Base-by-base conservation (phyloP, 768 basidiomycete species). In the Hemileccinum impolitum region DNA sequence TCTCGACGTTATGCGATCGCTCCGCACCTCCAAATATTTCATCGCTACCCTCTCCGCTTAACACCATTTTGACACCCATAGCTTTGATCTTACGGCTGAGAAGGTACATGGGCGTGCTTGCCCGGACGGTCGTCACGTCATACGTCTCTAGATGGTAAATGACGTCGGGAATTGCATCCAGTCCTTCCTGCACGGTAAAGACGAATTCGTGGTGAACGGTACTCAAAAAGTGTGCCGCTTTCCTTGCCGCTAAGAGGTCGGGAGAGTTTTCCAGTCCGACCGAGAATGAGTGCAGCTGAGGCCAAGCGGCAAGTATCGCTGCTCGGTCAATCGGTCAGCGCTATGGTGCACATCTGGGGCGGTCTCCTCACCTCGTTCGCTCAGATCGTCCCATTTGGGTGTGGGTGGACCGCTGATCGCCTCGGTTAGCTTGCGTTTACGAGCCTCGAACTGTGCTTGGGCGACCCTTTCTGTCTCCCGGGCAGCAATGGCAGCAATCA, bases 1-100 rank as follows among this genome's bases (percentile, higher is more conserved):
- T 40, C 30, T 38, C 32, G 50, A 0, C 11, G 41, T 28, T 21
- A 48, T n/a, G 45, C 30, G 14, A 39, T 28, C 3, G 61, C 59
- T 25, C 32, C 61, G 57, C 64, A 90, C 94, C 94, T 73, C 95
- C 95, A 32, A 97, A 81, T 53, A 98, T 93, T 70, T 99, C 96
- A 60, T 99, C 96, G 54, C 90, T 92, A 34, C 96, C 96, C 70
- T 99, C 96, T 15, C 96, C 96, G 55, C 88, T 91, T 31, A 98
- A 77, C 14, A 99, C 96, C 96, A 99, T 99, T 75, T 99, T 99
- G 45, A 99, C 96, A 50, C 96, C 96, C 90, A 93, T 97, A 4
- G 96, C 95, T 73, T 98, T 99, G 75, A 99, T 94, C 74, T 99
- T 98, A 42, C 96, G 81, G 65, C 89, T 92, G 51, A 99, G 82